Conservation (phyloP, 1,284 basidiomycete genomes). For the Sporisorium reilianum region DNA sequence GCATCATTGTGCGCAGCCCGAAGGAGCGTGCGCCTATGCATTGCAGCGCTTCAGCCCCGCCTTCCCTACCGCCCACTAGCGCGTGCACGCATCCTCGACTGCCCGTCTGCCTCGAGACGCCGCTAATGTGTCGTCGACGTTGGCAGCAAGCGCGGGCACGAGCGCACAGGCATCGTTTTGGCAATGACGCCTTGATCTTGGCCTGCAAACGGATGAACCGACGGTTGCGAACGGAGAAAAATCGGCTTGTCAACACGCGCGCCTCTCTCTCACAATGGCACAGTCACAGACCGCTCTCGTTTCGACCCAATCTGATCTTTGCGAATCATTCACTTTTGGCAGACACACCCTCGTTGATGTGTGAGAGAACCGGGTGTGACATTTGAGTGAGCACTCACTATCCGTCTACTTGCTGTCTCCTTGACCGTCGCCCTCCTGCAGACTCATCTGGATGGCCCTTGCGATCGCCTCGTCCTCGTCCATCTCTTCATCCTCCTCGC, state of each 20-base stretch:
- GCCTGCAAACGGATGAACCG: constrained; percentile 3
- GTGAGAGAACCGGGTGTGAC: background rate
- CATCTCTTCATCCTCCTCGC: constrained; percentile 68
- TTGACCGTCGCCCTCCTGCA: constrained; percentile 51
- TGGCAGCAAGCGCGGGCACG: constrained; percentile 1
- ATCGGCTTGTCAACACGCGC: background rate
- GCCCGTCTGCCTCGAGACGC: background rate
- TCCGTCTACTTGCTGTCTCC: constrained; percentile 33
- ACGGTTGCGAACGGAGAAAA: background rate
- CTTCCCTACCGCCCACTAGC: background rate
- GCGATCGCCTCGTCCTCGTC: constrained; percentile 69
- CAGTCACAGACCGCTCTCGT: constrained; percentile 1
- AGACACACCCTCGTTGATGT: background rate
- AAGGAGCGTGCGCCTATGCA: constrained; percentile 18
- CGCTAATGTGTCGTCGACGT: background rate
- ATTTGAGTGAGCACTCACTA: background rate
- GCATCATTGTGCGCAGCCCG: background rate
- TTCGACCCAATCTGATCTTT: background rate
- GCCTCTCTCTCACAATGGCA: background rate
- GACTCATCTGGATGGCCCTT: constrained; percentile 67
- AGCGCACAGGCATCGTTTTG: background rate
- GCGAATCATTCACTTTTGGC: background rate
- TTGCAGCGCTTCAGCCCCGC: background rate
- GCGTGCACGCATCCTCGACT: background rate
- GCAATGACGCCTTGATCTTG: background rate